phyloP scores from a whole-genome alignment of 139 green algal genomes.

The Chlorella sp. region DNA sequence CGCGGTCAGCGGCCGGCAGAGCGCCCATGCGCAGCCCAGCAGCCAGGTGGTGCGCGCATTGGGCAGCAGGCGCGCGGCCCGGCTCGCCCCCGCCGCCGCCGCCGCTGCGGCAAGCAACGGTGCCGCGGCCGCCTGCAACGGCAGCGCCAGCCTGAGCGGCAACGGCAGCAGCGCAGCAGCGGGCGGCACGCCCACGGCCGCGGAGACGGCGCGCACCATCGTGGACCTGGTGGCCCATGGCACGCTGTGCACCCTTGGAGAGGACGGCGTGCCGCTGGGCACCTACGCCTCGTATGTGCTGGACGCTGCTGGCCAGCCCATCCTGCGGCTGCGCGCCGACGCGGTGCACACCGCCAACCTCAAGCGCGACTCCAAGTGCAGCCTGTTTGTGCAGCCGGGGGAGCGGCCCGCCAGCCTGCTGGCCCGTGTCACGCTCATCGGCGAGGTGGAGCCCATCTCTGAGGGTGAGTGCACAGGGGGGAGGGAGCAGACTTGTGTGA shows the following conservation, averaged over 20 bases:
- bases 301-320: conserved; percentile 73
- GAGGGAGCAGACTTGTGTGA: too few species aligned
- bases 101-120: not conserved
- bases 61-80: not conserved
- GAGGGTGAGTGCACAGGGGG: not conserved
- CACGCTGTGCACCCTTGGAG: conserved; percentile 75
- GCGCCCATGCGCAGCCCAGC: not conserved
- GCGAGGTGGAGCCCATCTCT: conserved; percentile 55
- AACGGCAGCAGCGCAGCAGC: not conserved
- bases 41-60: not conserved
- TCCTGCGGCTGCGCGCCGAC: conserved; percentile 73
- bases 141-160: not conserved
- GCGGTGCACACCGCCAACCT: conserved; percentile 85
- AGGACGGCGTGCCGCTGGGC: conserved; percentile 75
- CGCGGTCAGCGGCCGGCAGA: not conserved
- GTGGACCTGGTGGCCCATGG: conserved; percentile 75
- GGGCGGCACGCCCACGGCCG: conserved; percentile 42
- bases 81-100: not conserved
- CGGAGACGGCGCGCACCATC: conserved; percentile 83
- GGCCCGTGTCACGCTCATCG: conserved; percentile 81
- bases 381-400: conserved; percentile 85
- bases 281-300: conserved; percentile 83
- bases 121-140: not conserved
- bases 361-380: conserved; percentile 60
- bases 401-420: conserved; percentile 76